Percentiles rank a stretch among this genome's conserved stretches.
phyloP scores from a whole-genome alignment of 2,329 filamentous ascomycete genomes.

The Didymella lethalis region DNA sequence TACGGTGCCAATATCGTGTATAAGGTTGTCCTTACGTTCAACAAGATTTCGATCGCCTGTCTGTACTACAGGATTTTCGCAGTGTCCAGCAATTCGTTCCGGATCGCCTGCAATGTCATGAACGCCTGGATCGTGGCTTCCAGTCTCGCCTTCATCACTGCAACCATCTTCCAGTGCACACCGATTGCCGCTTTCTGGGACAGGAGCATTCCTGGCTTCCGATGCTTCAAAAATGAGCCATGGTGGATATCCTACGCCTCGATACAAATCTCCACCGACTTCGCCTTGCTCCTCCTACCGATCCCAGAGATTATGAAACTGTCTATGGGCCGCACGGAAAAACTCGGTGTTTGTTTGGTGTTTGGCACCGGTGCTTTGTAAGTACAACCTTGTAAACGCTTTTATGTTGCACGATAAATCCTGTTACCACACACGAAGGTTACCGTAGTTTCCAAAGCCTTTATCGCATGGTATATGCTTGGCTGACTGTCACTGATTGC shows the following conservation, averaged over 20 bases:
- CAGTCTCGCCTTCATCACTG: slow-evolving; percentile 39
- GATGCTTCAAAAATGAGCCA: slow-evolving; percentile 41
- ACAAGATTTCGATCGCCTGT: slow-evolving; percentile 46
- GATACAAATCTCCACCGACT: slow-evolving; percentile 32
- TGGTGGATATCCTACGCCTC: slow-evolving; percentile 39
- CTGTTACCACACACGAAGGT: not conserved
- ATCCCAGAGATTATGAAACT: slow-evolving; percentile 29
- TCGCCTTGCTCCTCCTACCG: slow-evolving; percentile 32
- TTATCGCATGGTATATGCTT: too few relatives aligned
- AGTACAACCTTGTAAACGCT: not conserved
- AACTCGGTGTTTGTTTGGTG: slow-evolving; percentile 32
- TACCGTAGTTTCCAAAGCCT: too few relatives aligned
- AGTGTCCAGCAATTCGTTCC: slow-evolving; percentile 36
- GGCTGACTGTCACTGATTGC: too few relatives aligned
- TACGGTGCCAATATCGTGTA: slow-evolving; percentile 48
- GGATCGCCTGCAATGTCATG: slow-evolving; percentile 32
- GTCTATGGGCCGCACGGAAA: slow-evolving; percentile 33
- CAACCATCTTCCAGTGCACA: slow-evolving; percentile 46
- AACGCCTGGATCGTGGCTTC: slow-evolving; percentile 46
- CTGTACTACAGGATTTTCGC: slow-evolving; percentile 49
- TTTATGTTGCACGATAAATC: not conserved
- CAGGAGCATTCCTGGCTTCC: slow-evolving; percentile 33
- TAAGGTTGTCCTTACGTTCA: slow-evolving; percentile 48
- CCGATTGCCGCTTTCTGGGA: slow-evolving; percentile 46
- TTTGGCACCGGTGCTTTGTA: slow-evolving; percentile 37